A percentile compares a stretch with the other conserved stretches of the same genome.
Evolutionary conservation across 352 stramenopile species (phyloP).

Genomic region (Globisporangium echinulatum): DNA sequence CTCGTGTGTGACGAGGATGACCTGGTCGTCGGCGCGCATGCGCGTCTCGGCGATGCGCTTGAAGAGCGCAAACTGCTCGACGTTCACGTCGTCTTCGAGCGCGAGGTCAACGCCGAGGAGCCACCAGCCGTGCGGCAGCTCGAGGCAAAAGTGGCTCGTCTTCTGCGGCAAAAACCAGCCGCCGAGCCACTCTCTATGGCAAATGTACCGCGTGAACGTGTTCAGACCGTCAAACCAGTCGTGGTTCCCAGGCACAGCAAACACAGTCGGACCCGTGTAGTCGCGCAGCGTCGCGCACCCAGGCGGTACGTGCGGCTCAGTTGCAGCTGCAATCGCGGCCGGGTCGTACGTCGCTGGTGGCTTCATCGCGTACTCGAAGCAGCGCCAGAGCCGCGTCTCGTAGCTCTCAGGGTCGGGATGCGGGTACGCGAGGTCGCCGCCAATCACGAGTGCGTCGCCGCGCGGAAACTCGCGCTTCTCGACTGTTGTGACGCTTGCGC

Average conservation of each 20-base stretch:
- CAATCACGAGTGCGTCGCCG: constrained; percentile 86
- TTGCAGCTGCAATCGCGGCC: constrained; percentile 74
- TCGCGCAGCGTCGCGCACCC: constrained; percentile 38
- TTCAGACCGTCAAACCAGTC: constrained; percentile 94
- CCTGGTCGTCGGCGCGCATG: constrained; percentile 74
- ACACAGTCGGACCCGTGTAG: constrained; percentile 68
- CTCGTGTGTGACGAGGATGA: constrained; percentile 91
- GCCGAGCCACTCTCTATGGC: constrained; percentile 88
- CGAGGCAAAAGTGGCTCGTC: constrained; percentile 89
- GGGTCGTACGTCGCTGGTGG: constrained; percentile 80
- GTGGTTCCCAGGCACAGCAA: constrained; percentile 89
- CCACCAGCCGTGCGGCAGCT: constrained; percentile 90
- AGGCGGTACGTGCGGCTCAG: constrained; percentile 58
- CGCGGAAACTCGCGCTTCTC: constrained; percentile 65
- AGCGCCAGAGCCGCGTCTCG: constrained; percentile 86
- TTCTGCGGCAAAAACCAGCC: constrained; percentile 90
- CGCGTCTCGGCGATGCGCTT: constrained; percentile 69
- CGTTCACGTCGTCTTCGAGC: constrained; percentile 91
- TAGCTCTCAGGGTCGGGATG: constrained; percentile 85
- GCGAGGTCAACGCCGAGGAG: constrained; percentile 88
- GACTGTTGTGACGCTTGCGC: constrained; percentile 17
- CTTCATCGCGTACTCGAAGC: constrained; percentile 93
- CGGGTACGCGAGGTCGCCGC: constrained; percentile 91
- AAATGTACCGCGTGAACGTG: constrained; percentile 89
- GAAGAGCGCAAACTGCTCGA: constrained; percentile 91